A percentile compares a stretch with the other conserved stretches of the same genome.
These are phyloP conservation scores for Syncephalastrum racemosum DNA, from an alignment of 371 early-diverging fungal species.

Conservation along the genomic window DNA sequence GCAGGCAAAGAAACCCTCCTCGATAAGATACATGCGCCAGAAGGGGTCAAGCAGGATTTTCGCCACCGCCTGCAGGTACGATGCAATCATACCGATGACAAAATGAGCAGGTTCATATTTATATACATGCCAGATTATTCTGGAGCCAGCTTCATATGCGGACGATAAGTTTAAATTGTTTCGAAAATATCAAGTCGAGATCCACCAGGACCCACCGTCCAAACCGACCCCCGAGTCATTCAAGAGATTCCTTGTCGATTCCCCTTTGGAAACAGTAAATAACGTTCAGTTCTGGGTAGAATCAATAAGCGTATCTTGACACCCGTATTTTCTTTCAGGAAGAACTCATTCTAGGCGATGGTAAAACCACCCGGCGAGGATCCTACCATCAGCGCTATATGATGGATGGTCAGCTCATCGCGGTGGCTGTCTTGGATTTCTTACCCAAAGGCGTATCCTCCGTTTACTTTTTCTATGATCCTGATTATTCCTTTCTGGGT, in stretches of 20 bases:
- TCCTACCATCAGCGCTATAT: constrained; percentile 89
- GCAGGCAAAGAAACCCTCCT: constrained; percentile 6
- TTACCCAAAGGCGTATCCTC: constrained; percentile 87
- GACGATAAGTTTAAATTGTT: constrained; percentile 78
- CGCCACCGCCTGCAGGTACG: constrained; percentile 14
- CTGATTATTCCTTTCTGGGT: constrained; percentile 68
- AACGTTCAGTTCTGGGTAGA: not conserved
- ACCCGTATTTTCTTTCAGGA: not conserved
- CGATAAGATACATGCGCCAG: constrained; percentile 10
- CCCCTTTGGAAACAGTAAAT: constrained; percentile 64
- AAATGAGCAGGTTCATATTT: not conserved
- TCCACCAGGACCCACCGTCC: constrained; percentile 75
- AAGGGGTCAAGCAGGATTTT: not conserved
- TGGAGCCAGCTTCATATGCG: constrained; percentile 67
- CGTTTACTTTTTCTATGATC: constrained; percentile 94
- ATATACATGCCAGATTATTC: constrained; percentile 35
- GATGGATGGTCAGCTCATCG: constrained; percentile 73
- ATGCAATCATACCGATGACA: not conserved
- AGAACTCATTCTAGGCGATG: constrained; percentile 44
- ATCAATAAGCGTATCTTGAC: not conserved
- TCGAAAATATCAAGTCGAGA: constrained; percentile 71
- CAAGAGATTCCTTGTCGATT: constrained; percentile 71
- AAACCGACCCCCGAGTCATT: constrained; percentile 57
- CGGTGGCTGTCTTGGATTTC: constrained; percentile 89
- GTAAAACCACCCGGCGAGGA: constrained; percentile 19